A percentile compares a stretch with the other conserved stretches of the same genome.
These are phyloP conservation scores for Skeletonema grethae DNA, from an alignment of 108 stramenopile genomes.

Conservation along the genomic window DNA sequence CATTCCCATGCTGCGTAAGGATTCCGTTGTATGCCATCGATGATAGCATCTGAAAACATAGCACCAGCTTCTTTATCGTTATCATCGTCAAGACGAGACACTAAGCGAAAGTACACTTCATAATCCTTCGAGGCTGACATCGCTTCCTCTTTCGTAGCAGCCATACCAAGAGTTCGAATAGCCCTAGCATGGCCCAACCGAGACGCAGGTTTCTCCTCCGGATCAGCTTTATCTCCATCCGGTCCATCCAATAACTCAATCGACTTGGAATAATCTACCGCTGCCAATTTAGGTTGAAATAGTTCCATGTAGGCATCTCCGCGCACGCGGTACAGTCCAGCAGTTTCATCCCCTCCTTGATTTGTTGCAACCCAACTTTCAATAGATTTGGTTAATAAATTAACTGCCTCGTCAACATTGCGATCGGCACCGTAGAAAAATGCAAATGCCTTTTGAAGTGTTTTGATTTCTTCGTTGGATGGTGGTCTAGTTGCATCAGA, in stretches of 20 bases:
- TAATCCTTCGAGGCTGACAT: constrained; percentile 61
- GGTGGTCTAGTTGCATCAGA: constrained; percentile 41
- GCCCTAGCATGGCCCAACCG: constrained; percentile 74
- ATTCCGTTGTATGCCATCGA: constrained; percentile 68
- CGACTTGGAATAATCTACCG: constrained; percentile 61
- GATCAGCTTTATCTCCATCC: constrained; percentile 63
- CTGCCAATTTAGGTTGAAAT: constrained; percentile 44
- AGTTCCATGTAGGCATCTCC: constrained; percentile 73
- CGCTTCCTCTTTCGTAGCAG: constrained; percentile 44
- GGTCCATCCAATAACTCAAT: constrained; percentile 50
- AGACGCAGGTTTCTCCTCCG: constrained; percentile 62
- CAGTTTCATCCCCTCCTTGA: constrained; percentile 64
- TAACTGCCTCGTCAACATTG: constrained; percentile 42
- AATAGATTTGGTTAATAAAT: constrained; percentile 56
- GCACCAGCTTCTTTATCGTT: constrained; percentile 48
- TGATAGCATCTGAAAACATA: constrained; percentile 24
- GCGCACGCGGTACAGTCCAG: constrained; percentile 75
- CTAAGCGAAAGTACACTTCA: constrained; percentile 45
- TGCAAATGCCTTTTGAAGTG: constrained; percentile 68
- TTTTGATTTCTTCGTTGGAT: constrained; percentile 58
- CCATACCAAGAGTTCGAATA: constrained; percentile 45
- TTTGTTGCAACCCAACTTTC: constrained; percentile 57
- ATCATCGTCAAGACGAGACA: constrained; percentile 63
- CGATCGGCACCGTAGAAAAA: constrained; percentile 32
- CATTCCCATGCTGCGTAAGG: constrained; percentile 89